Base-by-base conservation (phyloP, 1,284 basidiomycete genomes). In the Pyrrhoderma lamaoense region DNA sequence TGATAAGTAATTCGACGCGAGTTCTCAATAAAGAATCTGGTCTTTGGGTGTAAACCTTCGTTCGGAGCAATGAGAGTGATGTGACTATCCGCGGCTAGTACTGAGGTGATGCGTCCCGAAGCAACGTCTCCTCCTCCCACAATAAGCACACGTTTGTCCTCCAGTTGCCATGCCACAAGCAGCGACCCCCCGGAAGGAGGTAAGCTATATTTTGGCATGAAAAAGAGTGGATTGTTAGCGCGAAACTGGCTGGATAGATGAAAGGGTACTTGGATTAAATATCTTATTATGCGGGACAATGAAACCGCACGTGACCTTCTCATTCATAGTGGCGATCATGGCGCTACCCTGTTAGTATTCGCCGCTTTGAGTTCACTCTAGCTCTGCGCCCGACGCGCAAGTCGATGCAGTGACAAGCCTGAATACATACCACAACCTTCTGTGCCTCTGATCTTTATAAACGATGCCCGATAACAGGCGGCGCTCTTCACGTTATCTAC, bases 51-150 rank as follows among this genome's bases (percentile, higher is more conserved):
- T 18, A 92, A 70, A 52, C 85, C 79, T 38, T 70, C 59, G 52
- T 69, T 58, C 51, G 89, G 89, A 31, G 72, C 73, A 55, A 84
- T 70, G 65, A 91, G 67, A 19, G 76, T 80, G 60, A 91, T 75
- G 49, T 66, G 67, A 7, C 78, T 80, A 60, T 81, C 76, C 38
- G 82, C 76, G 52, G 70, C 67, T 60, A 89, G 75, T 60, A 87
- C 75, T 51, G 82, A 82, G 58, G 83, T 77, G 56, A 92, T 76
- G 56, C 90, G 80, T 49, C 86, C 80, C 1, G 82, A 86, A 35
- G 86, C 91, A 42, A 95, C 85, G 57, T 86, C 81, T 42, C 91
- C 93, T n/a, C 91, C 91, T 49, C 95, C 90, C 56, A 95, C 78
- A 60, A 94, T 77, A 59, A 96, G 81, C 18, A 94, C 90, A 42